phyloP scores from a whole-genome alignment of 2,329 filamentous ascomycete genomes.

The Berkeleyomyces rouxiae region DNA sequence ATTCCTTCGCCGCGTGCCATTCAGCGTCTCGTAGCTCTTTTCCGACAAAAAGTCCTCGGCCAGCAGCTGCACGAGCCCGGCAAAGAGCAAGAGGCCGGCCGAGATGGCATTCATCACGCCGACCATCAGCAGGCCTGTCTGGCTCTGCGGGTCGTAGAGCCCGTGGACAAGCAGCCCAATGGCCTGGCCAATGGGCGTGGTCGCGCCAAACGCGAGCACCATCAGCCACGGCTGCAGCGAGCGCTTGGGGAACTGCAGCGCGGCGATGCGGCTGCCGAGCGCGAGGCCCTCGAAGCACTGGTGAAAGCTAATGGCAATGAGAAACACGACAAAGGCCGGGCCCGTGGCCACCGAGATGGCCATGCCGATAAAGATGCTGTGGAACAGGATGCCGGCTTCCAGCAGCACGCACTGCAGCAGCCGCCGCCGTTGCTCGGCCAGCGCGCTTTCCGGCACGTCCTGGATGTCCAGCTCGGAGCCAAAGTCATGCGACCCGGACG shows the following conservation, averaged over 20 bases:
- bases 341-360: slow-evolving; percentile 67
- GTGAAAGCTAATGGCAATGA: slow-evolving; percentile 68
- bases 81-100: slow-evolving; percentile 63
- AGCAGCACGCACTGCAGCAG: slow-evolving; percentile 64
- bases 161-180: slow-evolving; percentile 64
- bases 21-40: slow-evolving; percentile 52
- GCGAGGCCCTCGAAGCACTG: slow-evolving; percentile 83
- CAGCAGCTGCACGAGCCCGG: slow-evolving; percentile 67
- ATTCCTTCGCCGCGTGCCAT: slow-evolving; percentile 41
- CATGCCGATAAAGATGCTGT: slow-evolving; percentile 78
- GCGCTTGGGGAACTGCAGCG: slow-evolving; percentile 57
- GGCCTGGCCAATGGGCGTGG: slow-evolving; percentile 69
- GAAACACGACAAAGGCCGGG: slow-evolving; percentile 61
- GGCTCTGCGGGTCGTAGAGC: slow-evolving; percentile 62
- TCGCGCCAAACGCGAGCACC: slow-evolving; percentile 59
- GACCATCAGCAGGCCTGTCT: slow-evolving; percentile 62
- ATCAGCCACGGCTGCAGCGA: slow-evolving; percentile 70
- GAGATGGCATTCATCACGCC: slow-evolving; percentile 80
- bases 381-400: slow-evolving; percentile 71
- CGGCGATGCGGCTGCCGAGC: slow-evolving; percentile 56
- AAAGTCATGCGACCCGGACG: slow-evolving; percentile 17
- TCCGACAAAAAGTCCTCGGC: slow-evolving; percentile 71
- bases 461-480: slow-evolving; percentile 13
- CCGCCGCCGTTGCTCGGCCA: slow-evolving; percentile 47
- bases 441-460: slow-evolving; percentile 13